Evolutionary conservation across 2,329 filamentous ascomycete genomes (phyloP), one percentile per base, ranked within the genome.

Genomic region (Cladophialophora psammophila): DNA sequence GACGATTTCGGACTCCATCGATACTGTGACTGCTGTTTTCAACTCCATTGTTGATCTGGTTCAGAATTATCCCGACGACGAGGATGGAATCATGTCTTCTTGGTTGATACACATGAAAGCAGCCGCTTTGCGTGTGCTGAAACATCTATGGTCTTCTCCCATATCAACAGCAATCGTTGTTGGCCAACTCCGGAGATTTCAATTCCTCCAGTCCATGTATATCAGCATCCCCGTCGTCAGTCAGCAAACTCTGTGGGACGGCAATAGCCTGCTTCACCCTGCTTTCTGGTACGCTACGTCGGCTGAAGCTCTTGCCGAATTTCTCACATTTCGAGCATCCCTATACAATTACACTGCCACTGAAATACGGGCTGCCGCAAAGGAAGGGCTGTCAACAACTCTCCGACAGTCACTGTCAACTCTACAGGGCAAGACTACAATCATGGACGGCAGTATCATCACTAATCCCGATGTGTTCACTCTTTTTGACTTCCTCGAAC

Each of bases 401-500:
- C 91, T 92, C 76, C 82, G 88, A 64, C 85, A 88, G 6, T 87
- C 91, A 4, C 78, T 88, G 38, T 84, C 84, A 3, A 82, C 92
- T 0, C 82, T 98, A n/a, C 87, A 94, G 52, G 95, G 95, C 5
- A 80, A 73, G 65, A 88, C 90, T 50, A 88, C 92, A 7, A 83
- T 87, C 10, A 86, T 90, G 13, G 87, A 87, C 66, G 89, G 90
- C 56, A 87, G 91, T 62, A 82, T 88, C 5, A 82, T 91, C 42
- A 81, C 83, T 34, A 91, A 93, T 65, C 86, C 90, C 0, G 93
- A 91, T 3, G 86, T 98, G 6, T 97, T 98, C 74, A 93, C 97
- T 71, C 85, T 98, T 26, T 95, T 96, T 74, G 95, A 99, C 79
- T 98, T 98, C 74, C 86, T 95, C 76, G 89, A 91, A 68, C 78